Percentiles rank a stretch among this genome's conserved stretches.
phyloP scores from a whole-genome alignment of 225 moss, liverwort and hornwort genomes.

The Ulota crispa region DNA sequence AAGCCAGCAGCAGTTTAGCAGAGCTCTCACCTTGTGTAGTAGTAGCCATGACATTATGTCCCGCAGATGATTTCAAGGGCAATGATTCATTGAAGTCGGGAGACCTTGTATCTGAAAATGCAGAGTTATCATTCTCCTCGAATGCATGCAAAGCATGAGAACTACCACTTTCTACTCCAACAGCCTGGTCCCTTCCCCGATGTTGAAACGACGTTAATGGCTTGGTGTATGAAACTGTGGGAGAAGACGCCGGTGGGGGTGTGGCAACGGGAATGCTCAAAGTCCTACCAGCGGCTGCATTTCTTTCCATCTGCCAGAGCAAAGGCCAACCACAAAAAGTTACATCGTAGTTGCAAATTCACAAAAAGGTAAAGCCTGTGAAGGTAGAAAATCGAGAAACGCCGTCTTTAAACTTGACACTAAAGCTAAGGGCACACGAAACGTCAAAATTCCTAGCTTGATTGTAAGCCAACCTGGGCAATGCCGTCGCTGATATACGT shows the following conservation, averaged over 20 bases:
- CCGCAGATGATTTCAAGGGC: constrained; percentile 59
- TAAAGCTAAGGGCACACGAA: not conserved
- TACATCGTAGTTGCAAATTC: not conserved
- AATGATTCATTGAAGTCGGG: constrained; percentile 39
- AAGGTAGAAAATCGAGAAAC: not conserved
- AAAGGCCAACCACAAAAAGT: not conserved
- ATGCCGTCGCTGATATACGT: constrained; percentile 95
- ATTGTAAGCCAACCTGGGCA: constrained; percentile 54
- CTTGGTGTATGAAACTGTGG: constrained; percentile 42
- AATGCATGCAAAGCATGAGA: constrained; percentile 37
- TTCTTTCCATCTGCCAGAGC: constrained; percentile 77
- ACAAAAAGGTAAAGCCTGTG: not conserved
- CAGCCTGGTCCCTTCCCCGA: constrained; percentile 38
- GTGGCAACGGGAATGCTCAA: constrained; percentile 79
- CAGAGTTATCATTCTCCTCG: constrained; percentile 37
- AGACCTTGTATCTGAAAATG: constrained; percentile 32
- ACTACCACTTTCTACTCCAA: constrained; percentile 40
- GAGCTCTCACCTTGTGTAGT: constrained; percentile 43
- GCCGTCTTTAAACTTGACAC: not conserved
- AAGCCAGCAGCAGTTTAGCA: not conserved
- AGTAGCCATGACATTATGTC: constrained; percentile 56
- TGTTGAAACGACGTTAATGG: constrained; percentile 38
- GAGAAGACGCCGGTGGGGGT: constrained; percentile 77
- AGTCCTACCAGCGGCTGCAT: constrained; percentile 83
- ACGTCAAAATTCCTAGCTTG: not conserved